A percentile compares a stretch with the other conserved stretches of the same genome.
Conservation (phyloP, 495 filamentous ascomycete genomes). For the Cercophora samala region DNA sequence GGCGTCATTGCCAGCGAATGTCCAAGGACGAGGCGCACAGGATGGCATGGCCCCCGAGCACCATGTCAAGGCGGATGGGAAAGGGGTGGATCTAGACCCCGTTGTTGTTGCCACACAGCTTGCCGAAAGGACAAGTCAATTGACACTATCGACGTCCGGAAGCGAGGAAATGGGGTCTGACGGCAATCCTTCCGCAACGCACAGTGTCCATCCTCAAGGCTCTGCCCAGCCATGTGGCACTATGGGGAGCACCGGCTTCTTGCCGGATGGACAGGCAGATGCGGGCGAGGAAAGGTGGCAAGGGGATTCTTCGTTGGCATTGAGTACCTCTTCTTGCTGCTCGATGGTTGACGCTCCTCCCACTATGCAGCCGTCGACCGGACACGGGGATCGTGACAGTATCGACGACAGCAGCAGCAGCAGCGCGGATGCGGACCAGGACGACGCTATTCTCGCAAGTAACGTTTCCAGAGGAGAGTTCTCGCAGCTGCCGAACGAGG, state of each 20-base stretch:
- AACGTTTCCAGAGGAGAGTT: constrained; percentile 8
- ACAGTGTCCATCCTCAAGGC: not conserved
- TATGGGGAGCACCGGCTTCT: constrained; percentile 2
- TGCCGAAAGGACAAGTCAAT: constrained; percentile 24
- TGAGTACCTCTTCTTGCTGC: not conserved
- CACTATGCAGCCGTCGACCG: not conserved
- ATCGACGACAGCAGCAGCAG: not conserved
- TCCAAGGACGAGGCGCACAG: constrained; percentile 1
- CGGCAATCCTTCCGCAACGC: not conserved
- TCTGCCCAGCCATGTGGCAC: constrained; percentile 15
- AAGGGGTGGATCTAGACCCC: constrained; percentile 11
- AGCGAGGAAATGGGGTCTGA: constrained; percentile 10
- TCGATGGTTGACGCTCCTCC: not conserved
- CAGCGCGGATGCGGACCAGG: not conserved
- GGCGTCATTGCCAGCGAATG: constrained; percentile 19
- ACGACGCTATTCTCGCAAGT: not conserved
- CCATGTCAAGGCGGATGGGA: not conserved
- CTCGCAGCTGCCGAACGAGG: constrained; percentile 50
- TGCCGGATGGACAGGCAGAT: constrained; percentile 19
- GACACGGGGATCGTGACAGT: not conserved
- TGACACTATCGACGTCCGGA: constrained; percentile 24
- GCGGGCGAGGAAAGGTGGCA: constrained; percentile 12
- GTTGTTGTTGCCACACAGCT: constrained; percentile 21
- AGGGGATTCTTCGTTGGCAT: constrained; percentile 6
- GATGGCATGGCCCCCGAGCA: not conserved